Base-by-base conservation (phyloP, 2,329 filamentous ascomycete species). In the Leptodontidium sp. region DNA sequence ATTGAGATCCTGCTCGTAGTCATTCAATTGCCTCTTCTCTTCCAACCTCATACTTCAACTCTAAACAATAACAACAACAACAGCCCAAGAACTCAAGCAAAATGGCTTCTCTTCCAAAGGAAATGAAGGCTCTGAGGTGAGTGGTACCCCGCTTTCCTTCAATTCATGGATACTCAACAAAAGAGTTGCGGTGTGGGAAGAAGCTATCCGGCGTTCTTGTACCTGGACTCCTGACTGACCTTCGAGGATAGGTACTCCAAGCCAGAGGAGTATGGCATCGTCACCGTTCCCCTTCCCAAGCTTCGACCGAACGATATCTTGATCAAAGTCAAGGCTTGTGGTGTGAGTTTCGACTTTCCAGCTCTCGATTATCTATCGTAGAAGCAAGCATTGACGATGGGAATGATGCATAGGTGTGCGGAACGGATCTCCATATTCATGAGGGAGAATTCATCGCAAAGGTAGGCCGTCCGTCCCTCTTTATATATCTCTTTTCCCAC, bases 271-370 rank as follows among this genome's bases (percentile, higher is more conserved):
- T 90, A 85, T 80, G 82, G 83, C 72, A 84, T 91, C 68, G 87
- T 90, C 72, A 81, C 87, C 12, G 85, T 90, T 45, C 88, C 89
- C 71, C 84, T 91, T 7, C 89, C 89, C 24, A 84, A 73, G 74
- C 68, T 77, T 70, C 76, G 73, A 67, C 69, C 74, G 52, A 72
- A 72, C 58, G 74, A 75, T 55, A 70, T 74, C 65, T 75, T 85
- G 82, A 80, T 90, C 80, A 89, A 91, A 80, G 88, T 91, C 76
- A 90, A 90, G 80, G 89, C 87, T 66, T 89, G 87, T 73, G 87
- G 88, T 82, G 87, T 90, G 70, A 90, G 87, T 73, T 85, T n/a
- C 85, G 72, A 21, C 21, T 21, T 21, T 21, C 21, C 21, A 70
- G 69, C 66, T 70, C 80, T 78, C 85, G 88, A 88, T 87, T 75